Base-by-base conservation (phyloP, 768 basidiomycete genomes). In the Obba rivulosa region DNA sequence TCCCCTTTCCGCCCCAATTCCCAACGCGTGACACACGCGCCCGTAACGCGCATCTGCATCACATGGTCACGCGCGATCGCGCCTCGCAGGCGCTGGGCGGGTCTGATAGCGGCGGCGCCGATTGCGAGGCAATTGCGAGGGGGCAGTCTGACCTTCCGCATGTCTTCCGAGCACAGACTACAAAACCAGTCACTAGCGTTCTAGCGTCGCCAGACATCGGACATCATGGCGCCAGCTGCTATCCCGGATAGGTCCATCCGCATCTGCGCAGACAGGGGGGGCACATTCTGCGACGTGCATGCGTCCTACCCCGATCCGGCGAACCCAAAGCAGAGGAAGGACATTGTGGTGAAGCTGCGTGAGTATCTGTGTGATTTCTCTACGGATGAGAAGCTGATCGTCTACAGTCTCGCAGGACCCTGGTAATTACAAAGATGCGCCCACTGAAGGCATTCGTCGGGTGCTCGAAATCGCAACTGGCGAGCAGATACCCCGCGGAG, bases 251-350 rank as follows among this genome's bases (percentile, higher is more conserved):
- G 76, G 56, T 92, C 89, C 11, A 84, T 92, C 49, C 78, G 83
- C 45, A 90, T 93, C 53, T 90, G 87, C 57, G 87, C 87, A 7
- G 91, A 93, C 65, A 73, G 91, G 67, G 92, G 92, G 31, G 93
- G 93, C 4, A 96, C 92, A 0, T 95, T 92, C 67, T 92, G 90
- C 59, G 92, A 94, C 62, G 80, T 92, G 28, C 81, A 91, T 64
- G 89, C 89, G 78, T 87, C 88, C 4, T 87, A 86, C 65, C 83
- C 82, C 31, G 84, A 89, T 63, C 79, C 84, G 18, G 75, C 82
- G 21, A 74, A 80, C 47, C 72, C 69, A 8, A 62, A 67, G 4
- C 72, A 83, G 55, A 72, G 81, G 53, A 84, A 81, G 57, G 92
- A 94, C 43, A 63, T 92, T 43, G 85, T 97, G n/a, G 83, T 95